Percentiles rank a stretch among this genome's conserved stretches.
These are phyloP conservation scores for Stentor roeselii DNA, from an alignment of 73 alveolate species.

Conservation along the genomic window DNA sequence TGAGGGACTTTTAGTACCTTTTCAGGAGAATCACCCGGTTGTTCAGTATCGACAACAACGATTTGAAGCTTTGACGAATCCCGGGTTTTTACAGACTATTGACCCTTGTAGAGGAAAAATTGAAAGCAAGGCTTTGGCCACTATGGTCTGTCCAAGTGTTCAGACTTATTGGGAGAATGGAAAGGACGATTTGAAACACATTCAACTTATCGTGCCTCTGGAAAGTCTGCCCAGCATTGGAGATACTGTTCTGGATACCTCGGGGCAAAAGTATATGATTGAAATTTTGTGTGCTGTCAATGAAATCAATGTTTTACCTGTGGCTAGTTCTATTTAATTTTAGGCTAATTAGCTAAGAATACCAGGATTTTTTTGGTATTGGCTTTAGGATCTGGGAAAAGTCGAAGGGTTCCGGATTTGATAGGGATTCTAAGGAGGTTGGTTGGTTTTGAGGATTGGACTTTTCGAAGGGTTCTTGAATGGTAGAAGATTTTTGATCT, in stretches of 20 bases:
- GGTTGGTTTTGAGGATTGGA: too few relatives aligned
- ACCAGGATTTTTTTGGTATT: too few relatives aligned
- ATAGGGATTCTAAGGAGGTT: too few relatives aligned
- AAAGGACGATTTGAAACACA: neutral
- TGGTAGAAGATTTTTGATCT: too few relatives aligned
- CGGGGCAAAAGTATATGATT: slow-evolving; percentile 10
- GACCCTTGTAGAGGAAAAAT: neutral
- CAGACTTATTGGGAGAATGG: slow-evolving; percentile 19
- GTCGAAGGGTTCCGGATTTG: too few relatives aligned
- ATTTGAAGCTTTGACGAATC: neutral
- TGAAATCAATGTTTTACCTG: slow-evolving; percentile 21
- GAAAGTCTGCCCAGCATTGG: slow-evolving; percentile 14
- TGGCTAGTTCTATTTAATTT: neutral
- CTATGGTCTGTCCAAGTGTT: slow-evolving; percentile 5
- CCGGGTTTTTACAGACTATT: neutral
- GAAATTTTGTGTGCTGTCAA: slow-evolving; percentile 8
- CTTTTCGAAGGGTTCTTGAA: too few relatives aligned
- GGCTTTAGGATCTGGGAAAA: too few relatives aligned
- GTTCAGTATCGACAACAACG: neutral
- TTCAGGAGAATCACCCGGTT: neutral
- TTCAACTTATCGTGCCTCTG: neutral
- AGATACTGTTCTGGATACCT: neutral
- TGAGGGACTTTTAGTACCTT: neutral
- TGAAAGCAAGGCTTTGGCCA: neutral
- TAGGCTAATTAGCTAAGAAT: too few relatives aligned